A percentile compares a stretch with the other conserved stretches of the same genome.
Conservation (phyloP, 306 rosid genomes). For the Pyrus bretschneideri region DNA sequence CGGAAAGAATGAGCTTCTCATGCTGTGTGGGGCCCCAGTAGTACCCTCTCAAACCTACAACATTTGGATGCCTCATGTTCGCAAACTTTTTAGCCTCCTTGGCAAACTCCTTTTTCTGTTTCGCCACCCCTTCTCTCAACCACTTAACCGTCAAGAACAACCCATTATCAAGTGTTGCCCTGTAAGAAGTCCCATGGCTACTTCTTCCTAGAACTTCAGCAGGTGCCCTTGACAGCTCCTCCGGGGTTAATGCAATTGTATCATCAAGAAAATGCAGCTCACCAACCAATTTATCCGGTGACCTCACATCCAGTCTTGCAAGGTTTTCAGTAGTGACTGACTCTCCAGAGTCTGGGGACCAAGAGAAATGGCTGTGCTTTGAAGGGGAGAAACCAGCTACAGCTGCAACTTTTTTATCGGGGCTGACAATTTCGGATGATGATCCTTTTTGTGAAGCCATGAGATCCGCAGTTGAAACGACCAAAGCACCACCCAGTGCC, state of each 20-base stretch:
- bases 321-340: slow-evolving; percentile 61
- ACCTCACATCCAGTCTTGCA: slow-evolving; percentile 67
- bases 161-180: slow-evolving; percentile 85
- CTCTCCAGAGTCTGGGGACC: slow-evolving; percentile 95
- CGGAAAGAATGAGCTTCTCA: slow-evolving; percentile 96
- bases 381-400: slow-evolving; percentile 77
- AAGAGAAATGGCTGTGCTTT: slow-evolving; percentile 69
- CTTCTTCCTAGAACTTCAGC: slow-evolving; percentile 97
- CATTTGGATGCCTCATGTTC: slow-evolving; percentile 95
- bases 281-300: slow-evolving; percentile 85
- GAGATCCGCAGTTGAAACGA: slow-evolving; percentile 85
- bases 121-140: slow-evolving; percentile 98
- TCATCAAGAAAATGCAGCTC: slow-evolving; percentile 96
- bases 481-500: slow-evolving; percentile 53
- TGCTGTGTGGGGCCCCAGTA: slow-evolving; percentile 99
- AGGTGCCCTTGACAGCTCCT: slow-evolving; percentile 92
- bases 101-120: slow-evolving; percentile 90
- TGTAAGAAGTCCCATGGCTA: slow-evolving; percentile 95
- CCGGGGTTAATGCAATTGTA: slow-evolving; percentile 64
- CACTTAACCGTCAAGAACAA: slow-evolving; percentile 85
- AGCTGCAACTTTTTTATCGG: slow-evolving; percentile 61
- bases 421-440: slow-evolving; percentile 54
- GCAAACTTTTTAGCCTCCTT: slow-evolving; percentile 93
- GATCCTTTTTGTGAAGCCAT: slow-evolving; percentile 68
- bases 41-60: slow-evolving; percentile 89